phyloP scores from a whole-genome alignment of 176 grass and related monocot genomes.

The Triticum monococcum region DNA sequence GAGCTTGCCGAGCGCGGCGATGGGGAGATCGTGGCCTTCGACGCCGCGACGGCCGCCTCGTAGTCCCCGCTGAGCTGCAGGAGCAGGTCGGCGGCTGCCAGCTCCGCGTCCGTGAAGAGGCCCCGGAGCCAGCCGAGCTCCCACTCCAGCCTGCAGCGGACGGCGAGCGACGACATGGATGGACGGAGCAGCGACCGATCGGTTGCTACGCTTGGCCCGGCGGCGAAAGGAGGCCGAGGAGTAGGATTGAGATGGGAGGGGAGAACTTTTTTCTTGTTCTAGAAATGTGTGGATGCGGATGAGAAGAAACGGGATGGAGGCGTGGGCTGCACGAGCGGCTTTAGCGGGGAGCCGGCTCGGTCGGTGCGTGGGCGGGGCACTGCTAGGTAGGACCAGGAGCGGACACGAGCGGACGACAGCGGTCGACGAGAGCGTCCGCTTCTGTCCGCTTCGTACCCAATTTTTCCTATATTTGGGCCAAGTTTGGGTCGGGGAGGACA shows the following conservation, averaged over 20 bases:
- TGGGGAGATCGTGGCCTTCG: not conserved
- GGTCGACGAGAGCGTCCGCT: too few relatives aligned
- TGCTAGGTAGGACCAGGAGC: too few relatives aligned
- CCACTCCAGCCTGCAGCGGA: not conserved
- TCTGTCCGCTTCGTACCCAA: too few relatives aligned
- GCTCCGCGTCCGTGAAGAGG: conserved; percentile 55
- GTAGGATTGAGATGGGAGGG: not conserved
- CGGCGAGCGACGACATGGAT: not conserved
- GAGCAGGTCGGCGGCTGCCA: conserved; percentile 60
- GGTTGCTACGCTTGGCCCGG: too few relatives aligned
- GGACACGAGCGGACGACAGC: too few relatives aligned
- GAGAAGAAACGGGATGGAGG: not conserved
- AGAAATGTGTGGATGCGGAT: not conserved
- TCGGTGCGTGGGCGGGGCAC: not conserved
- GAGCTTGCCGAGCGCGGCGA: conserved; percentile 48
- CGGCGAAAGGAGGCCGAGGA: too few relatives aligned
- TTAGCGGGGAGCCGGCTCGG: conserved; percentile 16
- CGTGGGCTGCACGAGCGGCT: not conserved
- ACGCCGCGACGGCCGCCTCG: not conserved
- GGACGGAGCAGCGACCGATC: not conserved
- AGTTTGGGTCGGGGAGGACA: too few relatives aligned
- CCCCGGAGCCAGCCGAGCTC: not conserved
- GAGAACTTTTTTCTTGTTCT: not conserved
- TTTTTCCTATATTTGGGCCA: too few relatives aligned
- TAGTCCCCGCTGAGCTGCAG: conserved; percentile 51